Conservation (phyloP, 2,329 filamentous ascomycete genomes). For the Mycosphaerella sp. region DNA sequence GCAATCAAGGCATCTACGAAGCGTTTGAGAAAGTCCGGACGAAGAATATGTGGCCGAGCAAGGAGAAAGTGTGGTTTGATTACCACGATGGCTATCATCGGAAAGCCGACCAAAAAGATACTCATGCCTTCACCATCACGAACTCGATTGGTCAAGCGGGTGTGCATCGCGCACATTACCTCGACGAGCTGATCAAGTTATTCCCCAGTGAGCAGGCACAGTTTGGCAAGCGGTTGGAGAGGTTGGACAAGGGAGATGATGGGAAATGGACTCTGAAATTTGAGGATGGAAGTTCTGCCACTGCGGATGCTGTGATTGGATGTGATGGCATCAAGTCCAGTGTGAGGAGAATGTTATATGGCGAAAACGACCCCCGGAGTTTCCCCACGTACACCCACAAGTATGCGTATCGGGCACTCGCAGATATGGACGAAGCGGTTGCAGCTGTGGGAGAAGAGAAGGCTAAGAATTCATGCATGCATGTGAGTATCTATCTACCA, state of each 20-base stretch:
- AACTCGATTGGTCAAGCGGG: slow-evolving; percentile 26
- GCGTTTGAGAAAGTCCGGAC: slow-evolving; percentile 42
- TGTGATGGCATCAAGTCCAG: slow-evolving; percentile 49
- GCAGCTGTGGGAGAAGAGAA: slow-evolving; percentile 26
- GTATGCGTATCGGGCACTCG: slow-evolving; percentile 55
- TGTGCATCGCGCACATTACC: slow-evolving; percentile 38
- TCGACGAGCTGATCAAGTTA: slow-evolving; percentile 38
- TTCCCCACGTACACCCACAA: slow-evolving; percentile 51
- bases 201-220: slow-evolving; percentile 34
- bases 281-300: slow-evolving; percentile 40
- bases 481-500: slow-evolving; percentile 13
- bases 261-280: slow-evolving; percentile 34
- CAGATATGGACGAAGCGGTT: slow-evolving; percentile 46
- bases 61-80: slow-evolving; percentile 39
- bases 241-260: slow-evolving; percentile 25
- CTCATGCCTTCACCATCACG: slow-evolving; percentile 25
- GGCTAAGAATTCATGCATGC: slow-evolving; percentile 27
- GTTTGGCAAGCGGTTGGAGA: slow-evolving; percentile 31
- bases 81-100: slow-evolving; percentile 35
- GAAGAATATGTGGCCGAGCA: slow-evolving; percentile 34
- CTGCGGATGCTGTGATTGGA: slow-evolving; percentile 28
- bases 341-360: slow-evolving; percentile 41
- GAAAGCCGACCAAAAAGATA: slow-evolving; percentile 19
- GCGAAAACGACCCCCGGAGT: slow-evolving; percentile 37
- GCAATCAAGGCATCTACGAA: slow-evolving; percentile 42